Evolutionary conservation across 2,329 filamentous ascomycete genomes (phyloP).

Genomic region (Sarocladium brachiariae): DNA sequence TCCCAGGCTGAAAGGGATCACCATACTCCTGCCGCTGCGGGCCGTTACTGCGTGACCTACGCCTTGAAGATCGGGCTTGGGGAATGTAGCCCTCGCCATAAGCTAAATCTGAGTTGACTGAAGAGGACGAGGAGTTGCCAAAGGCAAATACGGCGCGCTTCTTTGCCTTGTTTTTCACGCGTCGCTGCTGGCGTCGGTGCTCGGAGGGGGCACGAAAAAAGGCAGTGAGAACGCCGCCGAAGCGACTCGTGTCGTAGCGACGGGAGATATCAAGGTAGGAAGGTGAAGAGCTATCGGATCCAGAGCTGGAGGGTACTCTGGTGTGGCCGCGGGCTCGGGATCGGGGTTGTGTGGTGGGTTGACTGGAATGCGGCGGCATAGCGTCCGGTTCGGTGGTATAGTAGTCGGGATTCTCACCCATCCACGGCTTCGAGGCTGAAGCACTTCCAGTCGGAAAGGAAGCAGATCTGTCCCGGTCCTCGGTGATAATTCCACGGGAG

Average conservation of each 20-base stretch:
- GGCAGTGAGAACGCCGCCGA: constrained; percentile 49
- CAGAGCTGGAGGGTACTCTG: constrained; percentile 27
- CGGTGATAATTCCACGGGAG: constrained; percentile 1
- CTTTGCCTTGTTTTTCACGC: constrained; percentile 37
- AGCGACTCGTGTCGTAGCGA: constrained; percentile 37
- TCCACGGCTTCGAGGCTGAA: constrained; percentile 11
- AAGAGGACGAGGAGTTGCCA: constrained; percentile 59
- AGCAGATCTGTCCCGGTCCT: constrained; percentile 10
- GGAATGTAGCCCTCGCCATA: constrained; percentile 57
- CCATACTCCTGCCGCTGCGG: neutral
- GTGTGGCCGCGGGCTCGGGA: constrained; percentile 15
- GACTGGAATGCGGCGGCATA: constrained; percentile 12
- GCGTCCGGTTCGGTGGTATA: constrained; percentile 14
- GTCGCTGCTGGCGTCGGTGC: constrained; percentile 34
- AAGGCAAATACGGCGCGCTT: constrained; percentile 50
- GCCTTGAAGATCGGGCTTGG: constrained; percentile 20
- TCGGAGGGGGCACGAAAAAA: constrained; percentile 60
- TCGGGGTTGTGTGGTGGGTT: constrained; percentile 10
- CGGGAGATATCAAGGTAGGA: constrained; percentile 63
- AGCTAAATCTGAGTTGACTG: constrained; percentile 60
- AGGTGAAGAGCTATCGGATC: constrained; percentile 41
- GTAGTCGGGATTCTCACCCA: constrained; percentile 13
- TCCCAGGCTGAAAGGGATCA: constrained; percentile 6
- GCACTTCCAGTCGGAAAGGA: constrained; percentile 9
- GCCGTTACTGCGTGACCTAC: constrained; percentile 8